phyloP scores from a whole-genome alignment of 2,329 filamentous ascomycete species.

The Cladosporium velox region DNA sequence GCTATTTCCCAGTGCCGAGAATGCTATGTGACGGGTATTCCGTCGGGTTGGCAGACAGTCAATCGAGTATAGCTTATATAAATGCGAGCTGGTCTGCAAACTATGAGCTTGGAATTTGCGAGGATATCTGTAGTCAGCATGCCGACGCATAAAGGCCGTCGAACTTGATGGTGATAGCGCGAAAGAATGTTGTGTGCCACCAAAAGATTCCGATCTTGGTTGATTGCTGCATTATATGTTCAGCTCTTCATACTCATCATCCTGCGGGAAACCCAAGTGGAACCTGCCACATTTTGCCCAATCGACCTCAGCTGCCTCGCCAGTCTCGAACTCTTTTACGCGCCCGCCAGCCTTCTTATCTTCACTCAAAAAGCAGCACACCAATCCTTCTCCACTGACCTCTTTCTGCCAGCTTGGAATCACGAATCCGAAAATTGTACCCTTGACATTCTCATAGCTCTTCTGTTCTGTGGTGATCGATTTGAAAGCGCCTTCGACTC shows the following conservation, averaged over 20 bases:
- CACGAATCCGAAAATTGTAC: constrained; percentile 44
- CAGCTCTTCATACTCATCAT: constrained; percentile 44
- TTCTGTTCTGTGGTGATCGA: constrained; percentile 37
- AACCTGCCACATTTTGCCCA: constrained; percentile 46
- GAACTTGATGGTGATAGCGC: neutral
- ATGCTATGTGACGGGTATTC: neutral
- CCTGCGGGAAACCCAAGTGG: constrained; percentile 47
- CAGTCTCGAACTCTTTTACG: constrained; percentile 43
- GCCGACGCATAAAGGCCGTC: neutral
- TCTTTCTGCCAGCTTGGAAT: constrained; percentile 45
- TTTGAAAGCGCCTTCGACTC: constrained; percentile 41
- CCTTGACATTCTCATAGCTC: constrained; percentile 37
- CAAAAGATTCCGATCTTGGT: neutral
- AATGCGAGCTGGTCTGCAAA: neutral
- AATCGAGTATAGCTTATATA: neutral
- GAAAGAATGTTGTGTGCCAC: neutral
- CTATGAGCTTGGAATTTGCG: neutral
- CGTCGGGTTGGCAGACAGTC: neutral
- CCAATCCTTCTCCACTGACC: constrained; percentile 43
- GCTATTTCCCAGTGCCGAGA: neutral
- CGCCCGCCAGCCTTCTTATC: constrained; percentile 40
- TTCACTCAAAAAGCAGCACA: constrained; percentile 41
- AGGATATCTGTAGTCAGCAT: neutral
- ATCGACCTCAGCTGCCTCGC: constrained; percentile 37
- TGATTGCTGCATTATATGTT: constrained; percentile 22